Percentiles rank a stretch among this genome's conserved stretches.
Conservation (phyloP, 805 yeast species). For the Ogataea degrootiae region DNA sequence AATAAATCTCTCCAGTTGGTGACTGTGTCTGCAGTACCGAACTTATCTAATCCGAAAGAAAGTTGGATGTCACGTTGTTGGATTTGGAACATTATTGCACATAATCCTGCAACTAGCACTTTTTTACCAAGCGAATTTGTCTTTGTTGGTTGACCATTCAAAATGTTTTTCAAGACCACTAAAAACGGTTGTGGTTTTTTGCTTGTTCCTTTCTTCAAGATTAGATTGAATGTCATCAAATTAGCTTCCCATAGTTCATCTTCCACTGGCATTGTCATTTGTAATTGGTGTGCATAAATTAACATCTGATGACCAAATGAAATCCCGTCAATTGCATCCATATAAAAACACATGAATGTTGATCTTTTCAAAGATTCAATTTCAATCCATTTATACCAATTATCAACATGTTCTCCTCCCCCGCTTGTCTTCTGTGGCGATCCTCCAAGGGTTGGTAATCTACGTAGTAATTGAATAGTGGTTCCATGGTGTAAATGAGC, state of each 20-base stretch:
- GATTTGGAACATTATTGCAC: slow-evolving; percentile 65
- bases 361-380: slow-evolving; percentile 73
- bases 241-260: slow-evolving; percentile 51
- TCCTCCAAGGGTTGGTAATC: slow-evolving; percentile 75
- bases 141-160: slow-evolving; percentile 46
- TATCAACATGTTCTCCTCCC: slow-evolving; percentile 18
- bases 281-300: slow-evolving; percentile 54
- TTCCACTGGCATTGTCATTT: slow-evolving; percentile 57
- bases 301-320: slow-evolving; percentile 70
- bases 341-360: slow-evolving; percentile 75
- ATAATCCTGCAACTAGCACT: slow-evolving; percentile 60
- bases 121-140: slow-evolving; percentile 61
- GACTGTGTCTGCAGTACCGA: slow-evolving; percentile 23
- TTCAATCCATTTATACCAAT: slow-evolving; percentile 69
- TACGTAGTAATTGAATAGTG: slow-evolving; percentile 67
- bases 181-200: slow-evolving; percentile 43
- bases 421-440: slow-evolving; percentile 40
- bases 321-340: slow-evolving; percentile 75
- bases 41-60: slow-evolving; percentile 39
- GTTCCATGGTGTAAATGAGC: slow-evolving; percentile 87
- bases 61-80: slow-evolving; percentile 67
- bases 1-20: slow-evolving; percentile 68
- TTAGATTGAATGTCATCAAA: slow-evolving; percentile 16
- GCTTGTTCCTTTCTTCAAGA: slow-evolving; percentile 16
- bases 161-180: slow-evolving; percentile 49